Evolutionary conservation across 2,329 filamentous ascomycete genomes (phyloP).

Genomic region (Epichloe elymi): DNA sequence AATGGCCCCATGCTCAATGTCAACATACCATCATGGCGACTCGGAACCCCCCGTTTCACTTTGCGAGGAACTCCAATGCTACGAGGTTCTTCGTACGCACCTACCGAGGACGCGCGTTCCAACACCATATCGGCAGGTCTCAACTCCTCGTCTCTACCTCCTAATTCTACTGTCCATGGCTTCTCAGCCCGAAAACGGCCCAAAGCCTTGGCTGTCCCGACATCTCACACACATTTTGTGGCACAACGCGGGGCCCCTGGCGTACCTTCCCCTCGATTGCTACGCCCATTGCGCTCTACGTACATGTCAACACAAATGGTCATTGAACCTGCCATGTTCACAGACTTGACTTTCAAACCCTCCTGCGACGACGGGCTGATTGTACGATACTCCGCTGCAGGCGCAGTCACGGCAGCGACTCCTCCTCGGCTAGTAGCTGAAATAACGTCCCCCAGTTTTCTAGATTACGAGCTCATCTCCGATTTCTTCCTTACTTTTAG

Average conservation of each 20-base stretch:
- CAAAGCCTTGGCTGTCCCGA: constrained; percentile 25
- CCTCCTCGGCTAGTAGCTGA: constrained; percentile 85
- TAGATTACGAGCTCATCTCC: constrained; percentile 93
- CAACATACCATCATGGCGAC: constrained; percentile 69
- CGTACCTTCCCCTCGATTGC: constrained; percentile 24
- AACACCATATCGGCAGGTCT: constrained; percentile 43
- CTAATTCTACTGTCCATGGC: constrained; percentile 13
- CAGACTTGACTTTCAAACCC: constrained; percentile 66
- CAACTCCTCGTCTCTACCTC: constrained; percentile 21
- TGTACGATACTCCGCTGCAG: constrained; percentile 65
- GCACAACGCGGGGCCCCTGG: constrained; percentile 12
- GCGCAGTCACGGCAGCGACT: constrained; percentile 76
- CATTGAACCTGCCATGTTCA: constrained; percentile 68
- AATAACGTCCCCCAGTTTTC: constrained; percentile 88
- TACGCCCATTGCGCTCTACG: constrained; percentile 29
- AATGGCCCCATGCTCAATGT: constrained; percentile 50
- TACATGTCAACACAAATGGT: constrained; percentile 36
- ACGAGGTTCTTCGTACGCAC: constrained; percentile 67
- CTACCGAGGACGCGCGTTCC: constrained; percentile 56
- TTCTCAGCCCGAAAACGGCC: constrained; percentile 20
- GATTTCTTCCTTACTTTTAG: constrained; percentile 97
- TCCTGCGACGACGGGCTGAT: constrained; percentile 64
- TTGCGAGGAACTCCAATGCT: constrained; percentile 62
- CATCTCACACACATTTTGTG: constrained; percentile 17
- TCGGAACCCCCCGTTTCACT: constrained; percentile 74